Percentiles rank a stretch among this genome's conserved stretches.
Conservation (phyloP, 768 basidiomycete species). For the Exidia glandulosa region DNA sequence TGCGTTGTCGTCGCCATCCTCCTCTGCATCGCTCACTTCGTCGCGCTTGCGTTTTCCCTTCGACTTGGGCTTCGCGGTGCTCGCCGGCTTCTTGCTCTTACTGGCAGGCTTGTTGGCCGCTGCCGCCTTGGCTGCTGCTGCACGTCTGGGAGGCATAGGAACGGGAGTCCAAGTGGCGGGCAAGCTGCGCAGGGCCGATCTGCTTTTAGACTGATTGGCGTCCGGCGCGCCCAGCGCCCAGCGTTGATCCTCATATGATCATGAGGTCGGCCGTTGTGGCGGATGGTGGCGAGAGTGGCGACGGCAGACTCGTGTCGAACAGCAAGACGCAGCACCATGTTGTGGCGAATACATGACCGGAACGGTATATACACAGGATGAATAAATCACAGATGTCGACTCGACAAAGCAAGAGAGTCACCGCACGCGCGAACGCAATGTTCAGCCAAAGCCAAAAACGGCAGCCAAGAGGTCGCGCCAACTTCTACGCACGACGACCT, state of each 20-base stretch:
- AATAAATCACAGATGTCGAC: background rate
- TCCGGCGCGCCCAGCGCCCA: too few species aligned
- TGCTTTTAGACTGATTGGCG: too few species aligned
- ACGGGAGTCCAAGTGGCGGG: background rate
- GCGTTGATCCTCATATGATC: too few species aligned
- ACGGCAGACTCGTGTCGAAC: too few species aligned
- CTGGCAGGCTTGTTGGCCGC: constrained; percentile 7
- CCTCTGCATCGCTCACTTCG: background rate
- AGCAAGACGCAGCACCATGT: too few species aligned
- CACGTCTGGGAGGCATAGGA: background rate
- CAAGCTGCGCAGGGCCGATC: too few species aligned
- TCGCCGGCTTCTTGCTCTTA: constrained; percentile 5
- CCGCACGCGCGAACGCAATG: background rate
- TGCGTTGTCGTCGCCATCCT: background rate
- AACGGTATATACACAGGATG: background rate
- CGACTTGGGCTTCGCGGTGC: background rate
- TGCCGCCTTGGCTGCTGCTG: constrained; percentile 5
- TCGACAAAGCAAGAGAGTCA: background rate
- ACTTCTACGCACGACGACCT: constrained; percentile 29
- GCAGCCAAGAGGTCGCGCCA: constrained; percentile 38
- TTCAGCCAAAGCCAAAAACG: constrained; percentile 31
- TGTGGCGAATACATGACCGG: too few species aligned
- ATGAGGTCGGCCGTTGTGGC: too few species aligned
- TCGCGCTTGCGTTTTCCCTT: background rate
- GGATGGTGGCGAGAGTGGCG: too few species aligned